A percentile compares a stretch with the other conserved stretches of the same genome.
These are phyloP conservation scores for Coprinopsis marcescibilis DNA, from an alignment of 768 basidiomycete genomes.

Conservation along the genomic window DNA sequence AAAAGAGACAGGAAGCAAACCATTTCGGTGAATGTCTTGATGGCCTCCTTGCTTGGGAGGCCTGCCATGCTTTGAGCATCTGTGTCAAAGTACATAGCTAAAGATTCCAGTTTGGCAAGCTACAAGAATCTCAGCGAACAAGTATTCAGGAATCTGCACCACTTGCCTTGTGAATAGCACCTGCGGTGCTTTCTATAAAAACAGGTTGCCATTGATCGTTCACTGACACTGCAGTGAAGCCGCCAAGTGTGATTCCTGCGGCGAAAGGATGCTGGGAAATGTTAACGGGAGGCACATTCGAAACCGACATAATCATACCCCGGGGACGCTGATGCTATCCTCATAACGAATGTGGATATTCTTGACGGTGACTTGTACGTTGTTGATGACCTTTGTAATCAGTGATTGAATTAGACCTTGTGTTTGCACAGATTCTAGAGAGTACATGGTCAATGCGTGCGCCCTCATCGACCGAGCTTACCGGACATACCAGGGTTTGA, in stretches of 20 bases:
- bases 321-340: slow-evolving; percentile 89
- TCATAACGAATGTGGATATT: slow-evolving; percentile 97
- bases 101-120: slow-evolving; percentile 81
- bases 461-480: neutral
- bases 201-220: slow-evolving; percentile 83
- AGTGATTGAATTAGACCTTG: slow-evolving; percentile 82
- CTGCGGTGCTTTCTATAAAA: slow-evolving; percentile 86
- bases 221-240: slow-evolving; percentile 86
- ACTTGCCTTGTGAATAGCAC: slow-evolving; percentile 82
- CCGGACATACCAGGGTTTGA: slow-evolving; percentile 36
- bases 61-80: slow-evolving; percentile 79
- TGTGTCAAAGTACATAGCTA: slow-evolving; percentile 94
- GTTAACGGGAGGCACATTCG: slow-evolving; percentile 4
- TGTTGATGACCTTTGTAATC: slow-evolving; percentile 87
- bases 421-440: slow-evolving; percentile 58
- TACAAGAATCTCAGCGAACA: slow-evolving; percentile 22
- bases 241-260: slow-evolving; percentile 80
- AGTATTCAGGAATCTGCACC: neutral
- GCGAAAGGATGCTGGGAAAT: slow-evolving; percentile 83
- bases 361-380: slow-evolving; percentile 90
- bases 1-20: slow-evolving; percentile 27
- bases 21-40: slow-evolving; percentile 70
- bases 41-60: slow-evolving; percentile 54
- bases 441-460: neutral
- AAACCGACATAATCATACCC: slow-evolving; percentile 45